These are phyloP conservation scores for Senna siamea DNA, from an alignment of 306 rosid species.

Conservation along the genomic window DNA sequence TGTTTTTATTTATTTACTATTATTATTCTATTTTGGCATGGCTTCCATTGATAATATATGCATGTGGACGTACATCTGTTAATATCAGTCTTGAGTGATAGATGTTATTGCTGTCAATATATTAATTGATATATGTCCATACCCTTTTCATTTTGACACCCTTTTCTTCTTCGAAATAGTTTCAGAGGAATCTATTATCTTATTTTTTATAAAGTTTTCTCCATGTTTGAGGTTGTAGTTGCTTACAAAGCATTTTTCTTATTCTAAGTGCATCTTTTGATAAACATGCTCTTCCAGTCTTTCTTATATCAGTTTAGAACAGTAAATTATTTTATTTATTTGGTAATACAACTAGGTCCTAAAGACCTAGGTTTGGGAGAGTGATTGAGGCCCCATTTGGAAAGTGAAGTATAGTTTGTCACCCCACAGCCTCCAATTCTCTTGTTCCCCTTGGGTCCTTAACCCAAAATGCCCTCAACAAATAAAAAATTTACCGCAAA, in stretches of 20 bases:
- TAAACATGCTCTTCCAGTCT: conserved; percentile 21
- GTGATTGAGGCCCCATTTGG: background rate
- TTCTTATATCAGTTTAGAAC: conserved; percentile 23
- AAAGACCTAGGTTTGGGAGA: background rate
- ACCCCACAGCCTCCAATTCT: background rate
- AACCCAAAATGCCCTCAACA: background rate
- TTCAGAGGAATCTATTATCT: conserved; percentile 2
- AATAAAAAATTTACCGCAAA: background rate
- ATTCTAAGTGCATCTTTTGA: background rate
- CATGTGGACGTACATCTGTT: background rate
- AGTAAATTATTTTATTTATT: background rate
- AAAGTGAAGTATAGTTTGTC: conserved; percentile 10
- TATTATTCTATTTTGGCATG: background rate
- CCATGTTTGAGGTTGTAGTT: conserved; percentile 23
- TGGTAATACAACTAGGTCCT: background rate
- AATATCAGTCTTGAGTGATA: conserved; percentile 15
- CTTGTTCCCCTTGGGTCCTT: background rate
- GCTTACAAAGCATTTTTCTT: background rate
- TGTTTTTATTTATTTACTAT: background rate
- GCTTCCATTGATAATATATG: conserved; percentile 29
- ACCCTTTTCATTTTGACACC: conserved; percentile 5
- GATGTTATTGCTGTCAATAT: conserved; percentile 13
- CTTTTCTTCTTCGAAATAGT: conserved; percentile 4
- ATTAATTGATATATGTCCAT: conserved; percentile 12
- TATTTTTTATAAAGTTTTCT: conserved; percentile 20